Percentiles rank a stretch among this genome's conserved stretches.
These are phyloP conservation scores for Saccharomyces hybrid DNA, from an alignment of 1,139 yeast genomes.

Conservation along the genomic window DNA sequence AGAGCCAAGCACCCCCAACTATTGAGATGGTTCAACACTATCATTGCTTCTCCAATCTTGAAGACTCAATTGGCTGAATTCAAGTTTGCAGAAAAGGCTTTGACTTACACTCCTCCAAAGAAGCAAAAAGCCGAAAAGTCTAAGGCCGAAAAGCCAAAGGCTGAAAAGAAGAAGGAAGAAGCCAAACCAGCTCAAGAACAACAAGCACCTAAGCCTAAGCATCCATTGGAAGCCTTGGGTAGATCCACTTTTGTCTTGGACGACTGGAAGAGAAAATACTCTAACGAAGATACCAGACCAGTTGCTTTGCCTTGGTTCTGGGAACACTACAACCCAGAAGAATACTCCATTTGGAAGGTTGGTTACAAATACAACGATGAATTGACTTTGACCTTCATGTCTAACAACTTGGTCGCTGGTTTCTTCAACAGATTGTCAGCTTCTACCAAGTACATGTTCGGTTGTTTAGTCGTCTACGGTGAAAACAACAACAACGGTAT, in stretches of 20 bases:
- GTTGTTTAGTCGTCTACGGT: conserved; percentile 90
- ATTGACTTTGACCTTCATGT: conserved; percentile 94
- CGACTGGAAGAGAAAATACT: conserved; percentile 95
- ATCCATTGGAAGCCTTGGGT: conserved; percentile 82
- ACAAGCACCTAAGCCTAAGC: conserved; percentile 58
- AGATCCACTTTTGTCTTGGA: conserved; percentile 64
- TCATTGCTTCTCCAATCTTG: conserved; percentile 50
- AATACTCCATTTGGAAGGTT: conserved; percentile 93
- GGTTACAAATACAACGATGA: conserved; percentile 97
- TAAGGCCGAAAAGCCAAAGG: conserved; percentile 30
- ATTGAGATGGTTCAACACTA: conserved; percentile 75
- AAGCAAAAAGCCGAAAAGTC: conserved; percentile 54
- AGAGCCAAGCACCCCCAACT: conserved; percentile 58
- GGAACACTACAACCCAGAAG: conserved; percentile 86
- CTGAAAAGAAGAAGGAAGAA: conserved; percentile 33
- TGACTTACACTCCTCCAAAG: conserved; percentile 61
- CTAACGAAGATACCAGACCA: conserved; percentile 95
- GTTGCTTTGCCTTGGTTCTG: conserved; percentile 97
- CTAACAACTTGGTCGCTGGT: conserved; percentile 97
- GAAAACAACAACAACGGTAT: conserved; percentile 98
- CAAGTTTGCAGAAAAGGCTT: conserved; percentile 54
- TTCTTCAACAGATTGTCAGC: conserved; percentile 93
- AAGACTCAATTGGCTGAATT: conserved; percentile 38
- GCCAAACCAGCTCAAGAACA: conserved; percentile 30
- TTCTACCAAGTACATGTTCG: conserved; percentile 91